A percentile compares a stretch with the other conserved stretches of the same genome.
These are phyloP conservation scores for Aspergillus nomiae DNA, from an alignment of 2,329 filamentous ascomycete genomes.

Conservation along the genomic window DNA sequence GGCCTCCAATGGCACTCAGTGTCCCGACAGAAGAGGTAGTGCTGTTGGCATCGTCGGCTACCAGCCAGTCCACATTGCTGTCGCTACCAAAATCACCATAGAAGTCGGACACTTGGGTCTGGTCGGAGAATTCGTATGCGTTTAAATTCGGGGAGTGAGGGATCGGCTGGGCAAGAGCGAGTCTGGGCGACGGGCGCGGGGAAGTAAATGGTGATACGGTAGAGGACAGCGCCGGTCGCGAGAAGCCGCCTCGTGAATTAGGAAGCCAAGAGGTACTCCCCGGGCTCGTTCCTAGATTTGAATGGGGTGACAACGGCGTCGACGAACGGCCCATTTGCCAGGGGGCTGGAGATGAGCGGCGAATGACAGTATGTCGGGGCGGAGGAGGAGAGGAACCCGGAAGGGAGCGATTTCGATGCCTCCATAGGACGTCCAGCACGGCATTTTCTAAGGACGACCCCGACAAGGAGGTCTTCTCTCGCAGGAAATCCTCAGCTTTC, in stretches of 20 bases:
- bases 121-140: slow-evolving; percentile 91
- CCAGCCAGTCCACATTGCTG: slow-evolving; percentile 89
- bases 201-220: slow-evolving; percentile 90
- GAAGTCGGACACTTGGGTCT: slow-evolving; percentile 77
- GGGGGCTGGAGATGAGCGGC: slow-evolving; percentile 86
- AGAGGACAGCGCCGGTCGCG: slow-evolving; percentile 72
- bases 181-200: slow-evolving; percentile 85
- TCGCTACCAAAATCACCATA: slow-evolving; percentile 91
- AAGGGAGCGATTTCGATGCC: slow-evolving; percentile 44
- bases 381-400: slow-evolving; percentile 76
- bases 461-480: slow-evolving; percentile 72
- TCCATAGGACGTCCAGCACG: slow-evolving; percentile 86
- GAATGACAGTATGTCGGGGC: slow-evolving; percentile 84
- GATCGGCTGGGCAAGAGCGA: slow-evolving; percentile 89
- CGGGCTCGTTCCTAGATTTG: slow-evolving; percentile 74
- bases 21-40: slow-evolving; percentile 77
- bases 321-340: slow-evolving; percentile 77
- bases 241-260: slow-evolving; percentile 71
- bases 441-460: slow-evolving; percentile 84
- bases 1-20: slow-evolving; percentile 65
- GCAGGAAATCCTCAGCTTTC: slow-evolving; percentile 81
- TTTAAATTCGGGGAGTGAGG: slow-evolving; percentile 93
- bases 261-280: slow-evolving; percentile 79
- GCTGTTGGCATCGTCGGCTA: slow-evolving; percentile 80
- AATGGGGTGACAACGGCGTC: slow-evolving; percentile 82